Conservation (phyloP, 2,329 filamentous ascomycete genomes). For the Gaeumannomyces tritici region DNA sequence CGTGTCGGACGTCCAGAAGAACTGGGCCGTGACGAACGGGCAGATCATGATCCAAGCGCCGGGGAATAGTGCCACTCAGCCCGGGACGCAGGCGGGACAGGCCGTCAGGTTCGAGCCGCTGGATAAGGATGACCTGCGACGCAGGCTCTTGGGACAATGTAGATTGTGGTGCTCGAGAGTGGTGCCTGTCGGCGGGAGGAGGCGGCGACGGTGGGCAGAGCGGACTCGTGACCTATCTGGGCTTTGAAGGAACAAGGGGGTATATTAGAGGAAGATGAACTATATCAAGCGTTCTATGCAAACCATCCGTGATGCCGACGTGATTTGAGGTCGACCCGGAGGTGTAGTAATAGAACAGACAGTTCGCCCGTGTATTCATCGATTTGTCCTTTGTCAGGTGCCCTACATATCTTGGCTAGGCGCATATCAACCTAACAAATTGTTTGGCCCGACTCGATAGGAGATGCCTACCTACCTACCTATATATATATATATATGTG, state of each 20-base stretch:
- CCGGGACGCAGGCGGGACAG: slow-evolving; percentile 3
- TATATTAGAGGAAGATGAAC: not conserved
- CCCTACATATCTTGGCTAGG: too few species aligned
- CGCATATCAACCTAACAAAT: too few species aligned
- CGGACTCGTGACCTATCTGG: not conserved
- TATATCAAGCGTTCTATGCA: not conserved
- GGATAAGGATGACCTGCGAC: slow-evolving; percentile 18
- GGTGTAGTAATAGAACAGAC: too few species aligned
- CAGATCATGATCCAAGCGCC: slow-evolving; percentile 13
- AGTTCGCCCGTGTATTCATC: too few species aligned
- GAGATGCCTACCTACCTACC: too few species aligned
- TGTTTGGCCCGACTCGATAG: too few species aligned
- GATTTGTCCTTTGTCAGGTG: too few species aligned
- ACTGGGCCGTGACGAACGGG: slow-evolving; percentile 25
- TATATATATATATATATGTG: too few species aligned
- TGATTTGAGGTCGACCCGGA: not conserved
- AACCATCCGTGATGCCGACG: not conserved
- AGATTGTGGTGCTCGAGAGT: slow-evolving; percentile 19
- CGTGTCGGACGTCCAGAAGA: slow-evolving; percentile 31
- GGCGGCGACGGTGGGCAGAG: not conserved
- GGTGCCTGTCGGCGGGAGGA: not conserved
- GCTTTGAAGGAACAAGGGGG: not conserved
- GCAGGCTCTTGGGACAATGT: slow-evolving; percentile 20
- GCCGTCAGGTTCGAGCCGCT: slow-evolving; percentile 18
- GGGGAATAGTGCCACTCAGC: slow-evolving; percentile 4